Evolutionary conservation across 371 early-diverging fungal genomes (phyloP).

Genomic region (Mucor racemosus): DNA sequence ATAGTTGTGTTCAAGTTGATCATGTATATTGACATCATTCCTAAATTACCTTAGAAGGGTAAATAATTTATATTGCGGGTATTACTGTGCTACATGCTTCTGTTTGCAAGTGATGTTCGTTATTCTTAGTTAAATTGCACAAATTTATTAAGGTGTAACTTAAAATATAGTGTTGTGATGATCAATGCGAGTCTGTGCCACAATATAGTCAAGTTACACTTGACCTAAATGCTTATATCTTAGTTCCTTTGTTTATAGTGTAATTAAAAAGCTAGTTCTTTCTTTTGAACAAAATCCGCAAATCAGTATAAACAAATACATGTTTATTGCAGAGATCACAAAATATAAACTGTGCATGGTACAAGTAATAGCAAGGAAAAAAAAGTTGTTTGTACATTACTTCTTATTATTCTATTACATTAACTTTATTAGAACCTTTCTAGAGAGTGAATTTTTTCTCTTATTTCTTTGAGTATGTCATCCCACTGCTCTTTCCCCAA

Average conservation of each 20-base stretch:
- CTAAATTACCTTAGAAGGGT: not conserved
- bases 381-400: not conserved
- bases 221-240: not conserved
- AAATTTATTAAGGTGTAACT: not conserved
- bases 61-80: not conserved
- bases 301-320: not conserved
- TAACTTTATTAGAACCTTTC: not conserved
- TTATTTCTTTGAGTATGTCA: not conserved
- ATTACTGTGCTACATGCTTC: not conserved
- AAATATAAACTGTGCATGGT: not conserved
- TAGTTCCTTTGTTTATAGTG: not conserved
- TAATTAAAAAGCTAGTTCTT: not conserved
- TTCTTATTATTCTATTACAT: not conserved
- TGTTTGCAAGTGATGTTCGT: not conserved
- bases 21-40: conserved; percentile 4
- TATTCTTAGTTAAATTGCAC: conserved; percentile 3
- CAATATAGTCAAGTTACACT: not conserved
- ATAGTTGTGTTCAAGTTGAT: too few species aligned
- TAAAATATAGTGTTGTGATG: not conserved
- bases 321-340: not conserved
- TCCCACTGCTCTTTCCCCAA: not conserved
- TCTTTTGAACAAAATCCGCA: not conserved
- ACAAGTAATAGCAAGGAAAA: not conserved
- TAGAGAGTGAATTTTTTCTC: not conserved
- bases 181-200: conserved; percentile 6